Percentiles rank a stretch among this genome's conserved stretches.
Evolutionary conservation across 1,139 yeast species (phyloP).

Genomic region (Diutina ranongensis): DNA sequence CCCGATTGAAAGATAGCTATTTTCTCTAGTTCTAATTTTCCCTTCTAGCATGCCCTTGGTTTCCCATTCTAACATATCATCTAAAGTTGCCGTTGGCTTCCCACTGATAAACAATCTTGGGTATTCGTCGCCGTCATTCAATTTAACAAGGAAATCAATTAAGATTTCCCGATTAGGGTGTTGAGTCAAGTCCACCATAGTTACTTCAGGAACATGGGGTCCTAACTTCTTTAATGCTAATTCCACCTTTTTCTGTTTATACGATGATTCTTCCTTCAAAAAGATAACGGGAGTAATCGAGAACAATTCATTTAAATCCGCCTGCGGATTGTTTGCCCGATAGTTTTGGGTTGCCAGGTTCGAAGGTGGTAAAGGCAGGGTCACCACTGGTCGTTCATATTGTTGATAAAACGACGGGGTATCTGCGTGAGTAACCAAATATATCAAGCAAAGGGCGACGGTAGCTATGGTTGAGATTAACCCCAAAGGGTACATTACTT

Average conservation of each 20-base stretch:
- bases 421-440: neutral
- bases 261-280: neutral
- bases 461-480: neutral
- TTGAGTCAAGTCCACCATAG: neutral
- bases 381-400: neutral
- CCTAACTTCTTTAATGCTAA: neutral
- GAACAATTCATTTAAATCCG: neutral
- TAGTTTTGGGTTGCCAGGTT: neutral
- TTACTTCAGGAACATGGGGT: neutral
- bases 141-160: neutral
- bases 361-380: constrained; percentile 1
- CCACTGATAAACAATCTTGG: constrained; percentile 3
- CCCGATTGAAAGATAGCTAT: neutral
- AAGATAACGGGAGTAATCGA: neutral
- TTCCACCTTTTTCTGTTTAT: neutral
- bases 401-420: constrained; percentile 1
- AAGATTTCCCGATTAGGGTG: neutral
- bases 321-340: neutral
- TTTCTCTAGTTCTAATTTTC: neutral
- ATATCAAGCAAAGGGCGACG: neutral
- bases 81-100: neutral
- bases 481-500: no score
- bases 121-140: neutral
- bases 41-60: neutral
- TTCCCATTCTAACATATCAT: neutral